Conservation (phyloP, 2,329 filamentous ascomycete genomes). For the Seiridium cupressi region DNA sequence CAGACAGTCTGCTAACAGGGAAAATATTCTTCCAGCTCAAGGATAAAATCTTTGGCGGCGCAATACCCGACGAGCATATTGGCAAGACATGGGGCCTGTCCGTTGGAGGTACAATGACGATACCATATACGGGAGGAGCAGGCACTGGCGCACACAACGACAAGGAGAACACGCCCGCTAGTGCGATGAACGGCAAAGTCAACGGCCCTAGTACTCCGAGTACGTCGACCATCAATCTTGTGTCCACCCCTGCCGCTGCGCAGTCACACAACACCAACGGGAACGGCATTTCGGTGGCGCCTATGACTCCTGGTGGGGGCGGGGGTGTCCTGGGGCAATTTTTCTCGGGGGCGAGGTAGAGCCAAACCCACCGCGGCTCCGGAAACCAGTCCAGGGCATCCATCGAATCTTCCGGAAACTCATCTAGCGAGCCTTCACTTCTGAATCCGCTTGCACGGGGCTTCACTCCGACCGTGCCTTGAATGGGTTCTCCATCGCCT, state of each 20-base stretch:
- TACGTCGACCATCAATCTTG: constrained; percentile 55
- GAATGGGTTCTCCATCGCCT: no score
- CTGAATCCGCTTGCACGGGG: no score
- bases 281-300: constrained; percentile 58
- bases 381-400: no score
- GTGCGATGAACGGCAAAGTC: constrained; percentile 27
- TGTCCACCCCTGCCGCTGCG: constrained; percentile 46
- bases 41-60: constrained; percentile 81
- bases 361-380: no score
- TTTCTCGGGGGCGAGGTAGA: constrained; percentile 31
- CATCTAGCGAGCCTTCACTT: no score
- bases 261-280: constrained; percentile 57
- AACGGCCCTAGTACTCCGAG: constrained; percentile 63
- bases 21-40: constrained; percentile 93
- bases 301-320: constrained; percentile 75
- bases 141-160: constrained; percentile 11
- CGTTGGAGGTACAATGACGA: constrained; percentile 53
- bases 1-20: constrained; percentile 89
- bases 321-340: constrained; percentile 77
- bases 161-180: constrained; percentile 40
- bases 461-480: no score
- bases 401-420: no score
- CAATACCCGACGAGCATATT: constrained; percentile 76
- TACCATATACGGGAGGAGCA: constrained; percentile 1
- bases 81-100: constrained; percentile 94